Evolutionary conservation across 305 asterid species (phyloP).

Genomic region (Fraxinus latifolia): DNA sequence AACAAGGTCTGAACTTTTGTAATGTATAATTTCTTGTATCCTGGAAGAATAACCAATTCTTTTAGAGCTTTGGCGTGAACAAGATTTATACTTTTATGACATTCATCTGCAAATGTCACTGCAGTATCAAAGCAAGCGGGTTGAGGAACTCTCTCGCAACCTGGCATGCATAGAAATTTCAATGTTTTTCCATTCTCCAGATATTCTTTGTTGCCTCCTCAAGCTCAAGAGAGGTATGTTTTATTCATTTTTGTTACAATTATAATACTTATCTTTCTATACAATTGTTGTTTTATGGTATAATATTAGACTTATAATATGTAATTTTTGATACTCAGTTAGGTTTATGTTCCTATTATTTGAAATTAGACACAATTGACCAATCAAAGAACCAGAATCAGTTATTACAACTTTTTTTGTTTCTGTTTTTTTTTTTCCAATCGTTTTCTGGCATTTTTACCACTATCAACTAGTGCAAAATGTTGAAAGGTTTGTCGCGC

Average conservation of each 20-base stretch:
- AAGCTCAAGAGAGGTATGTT: not conserved
- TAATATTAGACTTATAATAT: not conserved
- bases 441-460: not conserved
- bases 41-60: not conserved
- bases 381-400: not conserved
- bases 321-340: not conserved
- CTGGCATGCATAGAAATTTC: conserved; percentile 31
- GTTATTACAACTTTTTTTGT: not conserved
- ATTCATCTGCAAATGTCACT: conserved; percentile 30
- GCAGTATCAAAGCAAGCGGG: conserved; percentile 42
- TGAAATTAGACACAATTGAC: not conserved
- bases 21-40: not conserved
- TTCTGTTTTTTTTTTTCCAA: not conserved
- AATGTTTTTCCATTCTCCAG: conserved; percentile 29
- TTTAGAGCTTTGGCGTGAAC: not conserved
- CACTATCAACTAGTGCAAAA: not conserved
- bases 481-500: not conserved
- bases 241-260: not conserved
- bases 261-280: not conserved
- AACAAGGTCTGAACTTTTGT: not conserved
- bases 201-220: conserved; percentile 26
- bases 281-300: not conserved
- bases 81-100: not conserved
- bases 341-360: not conserved
- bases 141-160: conserved; percentile 31